A percentile compares a stretch with the other conserved stretches of the same genome.
phyloP scores from a whole-genome alignment of 441 rosid species.

The Gossypium aridum region DNA sequence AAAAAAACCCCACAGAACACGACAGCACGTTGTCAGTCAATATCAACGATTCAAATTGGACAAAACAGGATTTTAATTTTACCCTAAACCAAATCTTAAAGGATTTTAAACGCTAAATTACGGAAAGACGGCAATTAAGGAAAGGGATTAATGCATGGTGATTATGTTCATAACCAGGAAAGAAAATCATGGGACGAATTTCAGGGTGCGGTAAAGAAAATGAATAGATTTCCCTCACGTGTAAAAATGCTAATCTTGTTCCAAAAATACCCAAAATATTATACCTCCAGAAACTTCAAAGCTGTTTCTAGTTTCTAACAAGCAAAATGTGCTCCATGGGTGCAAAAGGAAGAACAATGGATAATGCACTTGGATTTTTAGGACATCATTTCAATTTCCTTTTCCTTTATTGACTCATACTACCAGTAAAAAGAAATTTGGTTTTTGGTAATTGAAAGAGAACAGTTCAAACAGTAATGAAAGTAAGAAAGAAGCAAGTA shows the following conservation, averaged over 20 bases:
- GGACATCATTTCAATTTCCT: no score
- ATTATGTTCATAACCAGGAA: background rate
- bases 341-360: no score
- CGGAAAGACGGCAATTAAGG: no score
- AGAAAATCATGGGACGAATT: background rate
- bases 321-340: background rate
- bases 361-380: no score
- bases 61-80: background rate
- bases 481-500: background rate
- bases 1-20: background rate
- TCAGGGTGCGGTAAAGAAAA: background rate
- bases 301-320: no score
- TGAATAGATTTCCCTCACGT: background rate
- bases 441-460: background rate
- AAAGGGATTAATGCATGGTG: no score
- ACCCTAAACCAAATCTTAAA: background rate
- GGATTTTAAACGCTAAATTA: background rate
- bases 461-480: background rate
- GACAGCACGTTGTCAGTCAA: background rate
- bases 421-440: no score
- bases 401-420: no score
- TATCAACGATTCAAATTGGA: background rate
- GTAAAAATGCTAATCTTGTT: background rate
- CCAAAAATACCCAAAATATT: background rate
- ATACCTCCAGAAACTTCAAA: background rate